Evolutionary conservation across 2,329 filamentous ascomycete genomes (phyloP), one percentile per base, ranked within the genome.

Genomic region (Neonectria ditissima): DNA sequence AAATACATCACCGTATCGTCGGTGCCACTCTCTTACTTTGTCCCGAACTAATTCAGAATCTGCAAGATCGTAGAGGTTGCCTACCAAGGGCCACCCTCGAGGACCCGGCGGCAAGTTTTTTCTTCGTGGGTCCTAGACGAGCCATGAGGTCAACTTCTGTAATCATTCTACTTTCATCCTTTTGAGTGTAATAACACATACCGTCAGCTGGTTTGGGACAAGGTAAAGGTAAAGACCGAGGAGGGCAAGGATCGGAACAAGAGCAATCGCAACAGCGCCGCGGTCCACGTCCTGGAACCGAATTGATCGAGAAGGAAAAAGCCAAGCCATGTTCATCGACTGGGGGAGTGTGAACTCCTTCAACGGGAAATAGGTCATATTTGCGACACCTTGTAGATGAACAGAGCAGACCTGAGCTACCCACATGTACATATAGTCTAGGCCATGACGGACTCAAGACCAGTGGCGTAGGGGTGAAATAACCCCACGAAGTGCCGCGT

Each of bases 21-120:
- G 57, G 37, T 59, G 58, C 65, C 65, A 67, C n/a, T 61, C 30
- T 26, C 64, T 39, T 14, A 63, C 60, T 14, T 34, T 22, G 37
- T 52, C 14, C 2, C 55, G 55, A 9, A 66, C 60, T 4, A 14
- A n/a, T 20, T 66, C 64, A 0, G 64, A 58, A 6, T 66, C 56
- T 13, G 30, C 34, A 2, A 66, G 53, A 13, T 63, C 56, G 13
- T 55, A 51, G 14, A 66, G 8, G 18, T 63, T 66, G 1, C 64
- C 64, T 26, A 66, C 28, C 0, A 66, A 5, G 1, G 63, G 63
- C 58, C 54, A 62, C 20, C 63, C 63, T 11, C 44, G 48, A 6
- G 63, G 63, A 7, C 63, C 63, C 5, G 63, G 63, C 3, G 63
- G 63, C 0, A 65, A 54, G 22, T 55, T 62, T 24, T 44, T 54